Base-by-base conservation (phyloP, 768 basidiomycete species). In the Suillus spraguei region DNA sequence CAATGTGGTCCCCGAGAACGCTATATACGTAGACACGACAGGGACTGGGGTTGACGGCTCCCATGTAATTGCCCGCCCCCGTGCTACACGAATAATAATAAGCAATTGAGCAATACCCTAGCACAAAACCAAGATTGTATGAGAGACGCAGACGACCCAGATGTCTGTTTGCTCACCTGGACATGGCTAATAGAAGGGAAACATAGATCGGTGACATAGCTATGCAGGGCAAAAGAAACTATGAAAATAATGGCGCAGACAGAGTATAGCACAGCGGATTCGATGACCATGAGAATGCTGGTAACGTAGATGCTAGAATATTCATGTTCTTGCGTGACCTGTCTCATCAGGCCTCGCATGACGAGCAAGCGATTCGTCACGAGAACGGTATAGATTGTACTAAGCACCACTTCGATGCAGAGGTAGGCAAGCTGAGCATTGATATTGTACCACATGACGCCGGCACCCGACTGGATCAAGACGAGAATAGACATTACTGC, bases 251-350 rank as follows among this genome's bases (percentile, higher is more conserved):
- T 39, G 5, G 66, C 66, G 49, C 66, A 63, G n/a, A 66, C 56
- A 7, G 69, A 62, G 49, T 73, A 74, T 8, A 73, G 55, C 17
- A 69, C 53, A 10, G 74, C 72, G 13, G 71, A 72, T 59, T 77
- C 76, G 53, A 77, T 60, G 46, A 76, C 38, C 67, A 77, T 75
- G 24, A 75, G 63, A 6, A 65, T 65, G 20, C 74, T 69, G 41
- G 64, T 66, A 11, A 67, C 62, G 61, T 77, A 77, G n/a, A 63
- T 50, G 24, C 24, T 28, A 28, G 24, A 50, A 17, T 46, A 22
- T 13, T 50, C 49, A 9, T 8, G 42, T 14, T 62, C 66, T 56
- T 64, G 73, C 14, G 65, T 56, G n/a, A 63, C 59, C 32, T 49
- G 55, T 16, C 33, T 24, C 17, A 67, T 62, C 14, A 60, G 65